Percentiles rank a stretch among this genome's conserved stretches.
Conservation (phyloP, 805 yeast genomes). For the Suhomyces sp. region DNA sequence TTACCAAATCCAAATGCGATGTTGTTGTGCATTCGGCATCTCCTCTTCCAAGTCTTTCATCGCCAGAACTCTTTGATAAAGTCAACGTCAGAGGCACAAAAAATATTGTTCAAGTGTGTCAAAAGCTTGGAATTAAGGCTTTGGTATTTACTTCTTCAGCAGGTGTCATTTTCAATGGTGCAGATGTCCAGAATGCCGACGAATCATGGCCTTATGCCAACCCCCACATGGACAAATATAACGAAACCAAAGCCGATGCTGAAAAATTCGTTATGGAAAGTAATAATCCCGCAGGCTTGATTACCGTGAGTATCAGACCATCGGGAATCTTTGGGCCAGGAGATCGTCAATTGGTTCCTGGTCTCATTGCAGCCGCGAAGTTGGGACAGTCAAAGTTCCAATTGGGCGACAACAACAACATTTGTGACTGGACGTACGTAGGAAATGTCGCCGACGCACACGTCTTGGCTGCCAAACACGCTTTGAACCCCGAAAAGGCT, state of each 20-base stretch:
- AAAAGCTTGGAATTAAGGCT: constrained; percentile 51
- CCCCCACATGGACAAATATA: constrained; percentile 93
- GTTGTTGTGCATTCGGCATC: constrained; percentile 95
- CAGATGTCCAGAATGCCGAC: constrained; percentile 85
- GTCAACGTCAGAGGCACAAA: constrained; percentile 90
- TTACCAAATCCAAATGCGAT: constrained; percentile 55
- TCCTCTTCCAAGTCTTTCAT: constrained; percentile 80
- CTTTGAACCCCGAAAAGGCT: constrained; percentile 47
- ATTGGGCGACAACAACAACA: constrained; percentile 88
- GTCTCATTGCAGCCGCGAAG: constrained; percentile 75
- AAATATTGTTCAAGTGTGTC: constrained; percentile 65
- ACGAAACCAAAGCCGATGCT: constrained; percentile 90
- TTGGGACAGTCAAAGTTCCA: constrained; percentile 89
- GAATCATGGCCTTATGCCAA: constrained; percentile 93
- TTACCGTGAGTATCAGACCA: constrained; percentile 87
- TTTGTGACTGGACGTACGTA: constrained; percentile 97
- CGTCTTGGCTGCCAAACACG: constrained; percentile 81
- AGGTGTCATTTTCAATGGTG: constrained; percentile 96
- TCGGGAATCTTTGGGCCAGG: constrained; percentile 99
- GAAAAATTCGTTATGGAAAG: constrained; percentile 78
- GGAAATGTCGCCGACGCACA: constrained; percentile 98
- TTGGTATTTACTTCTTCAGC: constrained; percentile 95
- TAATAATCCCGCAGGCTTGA: constrained; percentile 54
- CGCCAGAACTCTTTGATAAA: constrained; percentile 76
- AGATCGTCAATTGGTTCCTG: constrained; percentile 94